These are phyloP conservation scores for Suhomyces panamericanus DNA, from an alignment of 1,139 yeast species.

Conservation along the genomic window DNA sequence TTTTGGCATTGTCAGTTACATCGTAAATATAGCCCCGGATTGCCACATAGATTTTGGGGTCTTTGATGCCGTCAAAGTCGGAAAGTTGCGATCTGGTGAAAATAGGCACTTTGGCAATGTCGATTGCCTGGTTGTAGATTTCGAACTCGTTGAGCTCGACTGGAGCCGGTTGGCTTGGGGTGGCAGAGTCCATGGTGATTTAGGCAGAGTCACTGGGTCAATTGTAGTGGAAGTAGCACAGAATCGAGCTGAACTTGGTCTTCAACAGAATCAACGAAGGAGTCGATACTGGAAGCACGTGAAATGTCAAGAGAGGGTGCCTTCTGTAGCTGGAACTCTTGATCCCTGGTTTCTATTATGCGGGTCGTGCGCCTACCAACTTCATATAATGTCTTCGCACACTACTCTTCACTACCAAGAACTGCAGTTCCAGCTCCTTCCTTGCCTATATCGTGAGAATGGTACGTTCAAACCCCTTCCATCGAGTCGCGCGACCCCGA, in stretches of 20 bases:
- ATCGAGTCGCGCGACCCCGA: not conserved
- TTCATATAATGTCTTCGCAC: not conserved
- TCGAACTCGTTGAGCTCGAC: constrained; percentile 12
- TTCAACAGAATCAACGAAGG: too few species aligned
- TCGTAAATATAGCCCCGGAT: constrained; percentile 78
- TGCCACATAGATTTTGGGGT: constrained; percentile 59
- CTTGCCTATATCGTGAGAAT: not conserved
- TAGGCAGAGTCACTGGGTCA: not conserved
- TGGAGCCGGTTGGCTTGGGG: not conserved
- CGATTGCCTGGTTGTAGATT: constrained; percentile 20
- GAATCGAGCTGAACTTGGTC: too few species aligned
- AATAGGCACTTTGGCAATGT: constrained; percentile 31
- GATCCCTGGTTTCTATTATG: not conserved
- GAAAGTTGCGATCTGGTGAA: constrained; percentile 38
- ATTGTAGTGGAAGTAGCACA: not conserved
- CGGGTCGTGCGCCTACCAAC: constrained; percentile 2
- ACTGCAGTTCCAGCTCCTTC: not conserved
- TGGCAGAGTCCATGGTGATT: not conserved
- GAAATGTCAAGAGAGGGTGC: too few species aligned
- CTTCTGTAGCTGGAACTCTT: too few species aligned
- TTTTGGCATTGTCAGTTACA: constrained; percentile 61
- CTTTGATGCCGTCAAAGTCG: constrained; percentile 34
- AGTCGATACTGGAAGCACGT: too few species aligned
- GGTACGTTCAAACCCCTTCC: not conserved
- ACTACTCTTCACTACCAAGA: too few species aligned